Evolutionary conservation across 2,329 filamentous ascomycete species (phyloP), one percentile per base, ranked within the genome.

Genomic region (Paraphoma chrysanthemicola): DNA sequence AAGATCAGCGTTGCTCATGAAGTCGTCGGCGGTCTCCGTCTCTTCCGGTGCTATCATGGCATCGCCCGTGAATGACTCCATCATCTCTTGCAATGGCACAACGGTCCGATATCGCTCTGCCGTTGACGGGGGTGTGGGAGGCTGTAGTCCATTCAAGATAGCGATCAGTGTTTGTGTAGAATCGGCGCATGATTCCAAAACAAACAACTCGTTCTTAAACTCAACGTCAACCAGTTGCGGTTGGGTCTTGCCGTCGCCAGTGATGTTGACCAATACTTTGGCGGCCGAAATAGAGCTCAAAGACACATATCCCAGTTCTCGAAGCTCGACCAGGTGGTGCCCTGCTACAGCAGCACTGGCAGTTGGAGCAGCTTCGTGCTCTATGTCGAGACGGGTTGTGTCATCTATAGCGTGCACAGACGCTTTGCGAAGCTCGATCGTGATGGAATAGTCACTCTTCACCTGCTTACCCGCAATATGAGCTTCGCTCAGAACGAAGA

Each of bases 151-250:
- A 68, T 90, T 92, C 14, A 93, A 79, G 42, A 96, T 84, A 1
- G 86, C 84, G 50, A 97, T 89, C 12, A 99, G 83, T 0, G 95
- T 99, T 74, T 97, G 93, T 0, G 93, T 98, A 1, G 95, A 99
- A 77, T 99, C 95, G 30, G 95, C 95, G 69, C 96, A 99, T 1
- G 93, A 96, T 76, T 99, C 95, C 6, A 99, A 80, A 33, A 99
- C 89, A 51, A 99, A 82, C 1, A 99, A 83, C 62, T 96, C 90
- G 69, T 97, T 93, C 58, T 87, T 87, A 45, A 98, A 80, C 61
- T 96, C 91, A 1, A 97, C 83, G 64, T 95, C 89, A 12, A 97
- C 77, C 41, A 87, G 85, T 61, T 88, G 90, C 30, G 87, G 83
- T 0, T 83, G 85, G 36, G 88, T 84, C 1, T 80, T 80, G 2